Percentiles rank a stretch among this genome's conserved stretches.
phyloP scores from a whole-genome alignment of 495 filamentous ascomycete species.

The Acidiella bohemica region DNA sequence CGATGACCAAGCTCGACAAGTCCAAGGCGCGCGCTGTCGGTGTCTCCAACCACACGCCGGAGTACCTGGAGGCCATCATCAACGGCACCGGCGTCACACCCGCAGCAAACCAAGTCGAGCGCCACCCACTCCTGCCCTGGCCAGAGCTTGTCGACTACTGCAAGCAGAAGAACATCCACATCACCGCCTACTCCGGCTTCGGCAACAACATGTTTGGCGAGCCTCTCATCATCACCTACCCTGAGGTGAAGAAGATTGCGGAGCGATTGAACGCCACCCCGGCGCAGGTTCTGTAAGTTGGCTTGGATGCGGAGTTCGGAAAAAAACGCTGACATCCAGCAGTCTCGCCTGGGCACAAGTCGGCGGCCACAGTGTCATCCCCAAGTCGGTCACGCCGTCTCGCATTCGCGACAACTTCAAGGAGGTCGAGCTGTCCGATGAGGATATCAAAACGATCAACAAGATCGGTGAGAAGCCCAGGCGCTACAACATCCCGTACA shows the following conservation, averaged over 20 bases:
- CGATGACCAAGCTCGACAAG: constrained; percentile 31
- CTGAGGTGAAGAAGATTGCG: constrained; percentile 15
- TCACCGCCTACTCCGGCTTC: constrained; percentile 46
- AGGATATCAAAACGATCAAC: background rate
- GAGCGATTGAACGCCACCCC: constrained; percentile 12
- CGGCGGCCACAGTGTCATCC: background rate
- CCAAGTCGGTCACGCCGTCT: background rate
- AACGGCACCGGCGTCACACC: constrained; percentile 25
- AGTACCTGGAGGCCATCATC: constrained; percentile 14
- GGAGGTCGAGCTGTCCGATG: background rate
- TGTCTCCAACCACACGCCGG: constrained; percentile 21
- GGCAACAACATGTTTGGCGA: constrained; percentile 28
- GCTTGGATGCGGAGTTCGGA: too few relatives aligned
- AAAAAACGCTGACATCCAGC: background rate
- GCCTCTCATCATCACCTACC: constrained; percentile 26
- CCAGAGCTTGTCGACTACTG: constrained; percentile 21
- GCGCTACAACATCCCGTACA: constrained; percentile 2
- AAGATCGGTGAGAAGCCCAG: background rate
- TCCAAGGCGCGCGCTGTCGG: constrained; percentile 17
- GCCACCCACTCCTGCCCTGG: constrained; percentile 46
- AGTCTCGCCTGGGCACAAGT: constrained; percentile 1
- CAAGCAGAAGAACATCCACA: constrained; percentile 34
- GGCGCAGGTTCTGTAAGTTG: constrained; percentile 16
- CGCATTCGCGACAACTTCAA: background rate
- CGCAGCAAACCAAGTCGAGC: constrained; percentile 46